phyloP scores from a whole-genome alignment of 495 filamentous ascomycete species.

The Aspergillus sclerotiicarbonarius region DNA sequence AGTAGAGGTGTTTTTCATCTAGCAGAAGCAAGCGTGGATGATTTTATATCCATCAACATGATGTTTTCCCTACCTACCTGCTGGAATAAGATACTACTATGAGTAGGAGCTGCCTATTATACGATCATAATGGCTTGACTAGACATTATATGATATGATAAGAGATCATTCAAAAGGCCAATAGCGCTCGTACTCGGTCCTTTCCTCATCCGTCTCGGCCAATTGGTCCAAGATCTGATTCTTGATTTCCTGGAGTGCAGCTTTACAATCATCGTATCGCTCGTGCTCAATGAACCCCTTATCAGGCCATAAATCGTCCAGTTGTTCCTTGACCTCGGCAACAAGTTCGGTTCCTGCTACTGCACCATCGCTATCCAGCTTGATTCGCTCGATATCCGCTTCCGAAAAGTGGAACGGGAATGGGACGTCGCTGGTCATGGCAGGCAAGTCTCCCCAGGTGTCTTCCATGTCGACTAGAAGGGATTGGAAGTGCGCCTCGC shows the following conservation, averaged over 20 bases:
- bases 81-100: no score
- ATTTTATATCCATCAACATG: no score
- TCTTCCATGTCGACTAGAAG: slow-evolving; percentile 32
- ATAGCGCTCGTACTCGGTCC: slow-evolving; percentile 29
- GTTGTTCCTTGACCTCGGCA: slow-evolving; percentile 27
- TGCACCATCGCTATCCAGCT: slow-evolving; percentile 27
- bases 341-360: slow-evolving; percentile 35
- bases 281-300: slow-evolving; percentile 35
- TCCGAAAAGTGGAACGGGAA: slow-evolving; percentile 34
- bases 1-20: no score
- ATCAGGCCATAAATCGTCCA: slow-evolving; percentile 35
- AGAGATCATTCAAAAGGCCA: slow-evolving; percentile 34
- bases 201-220: slow-evolving; percentile 33
- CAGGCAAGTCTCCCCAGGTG: slow-evolving; percentile 29
- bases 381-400: slow-evolving; percentile 28
- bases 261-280: slow-evolving; percentile 33
- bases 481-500: slow-evolving; percentile 35
- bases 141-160: neutral
- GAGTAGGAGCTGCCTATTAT: no score
- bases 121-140: no score
- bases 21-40: no score
- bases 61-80: no score
- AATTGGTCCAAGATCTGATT: slow-evolving; percentile 28
- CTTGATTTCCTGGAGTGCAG: slow-evolving; percentile 29
- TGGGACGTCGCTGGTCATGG: slow-evolving; percentile 20